Percentiles rank a stretch among this genome's conserved stretches.
phyloP scores from a whole-genome alignment of 176 grass and related monocot genomes.

The Canna indica region DNA sequence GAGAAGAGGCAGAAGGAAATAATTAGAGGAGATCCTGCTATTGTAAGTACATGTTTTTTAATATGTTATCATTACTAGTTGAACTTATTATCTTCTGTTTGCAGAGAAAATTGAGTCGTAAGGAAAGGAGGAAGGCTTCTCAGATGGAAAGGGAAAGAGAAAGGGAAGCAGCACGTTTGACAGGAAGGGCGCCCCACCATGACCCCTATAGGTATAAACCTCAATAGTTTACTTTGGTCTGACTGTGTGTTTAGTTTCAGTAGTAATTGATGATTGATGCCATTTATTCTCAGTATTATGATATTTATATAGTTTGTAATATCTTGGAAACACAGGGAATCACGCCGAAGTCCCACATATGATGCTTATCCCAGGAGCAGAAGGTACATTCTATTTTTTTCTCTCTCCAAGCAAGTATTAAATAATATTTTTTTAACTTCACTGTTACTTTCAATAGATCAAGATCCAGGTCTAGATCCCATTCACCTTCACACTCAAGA shows the following conservation, averaged over 20 bases:
- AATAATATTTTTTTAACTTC: conserved; percentile 11
- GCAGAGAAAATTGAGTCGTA: conserved; percentile 90
- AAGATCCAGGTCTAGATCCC: conserved; percentile 60
- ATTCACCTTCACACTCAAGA: conserved; percentile 72
- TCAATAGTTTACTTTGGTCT: not conserved
- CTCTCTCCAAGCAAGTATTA: too few relatives aligned
- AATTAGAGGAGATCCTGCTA: conserved; percentile 89
- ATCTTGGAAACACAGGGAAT: conserved; percentile 47
- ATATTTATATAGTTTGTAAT: conserved; percentile 3
- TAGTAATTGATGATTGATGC: too few relatives aligned
- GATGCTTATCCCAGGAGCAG: conserved; percentile 82
- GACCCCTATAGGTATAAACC: conserved; percentile 76
- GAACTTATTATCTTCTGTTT: not conserved
- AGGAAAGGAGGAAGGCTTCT: conserved; percentile 95
- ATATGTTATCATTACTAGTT: not conserved
- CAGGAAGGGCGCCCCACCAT: conserved; percentile 62
- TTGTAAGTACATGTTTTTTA: conserved; percentile 42
- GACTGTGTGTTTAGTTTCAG: too few relatives aligned
- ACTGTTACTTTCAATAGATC: conserved; percentile 34
- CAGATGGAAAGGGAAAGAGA: conserved; percentile 91
- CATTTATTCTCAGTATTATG: not conserved
- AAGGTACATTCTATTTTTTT: conserved; percentile 32
- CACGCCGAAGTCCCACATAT: conserved; percentile 87
- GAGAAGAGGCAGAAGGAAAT: conserved; percentile 87
- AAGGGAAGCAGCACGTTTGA: conserved; percentile 47